Conservation (phyloP, 2,329 filamentous ascomycete species). For the Cytospora schulzeri region DNA sequence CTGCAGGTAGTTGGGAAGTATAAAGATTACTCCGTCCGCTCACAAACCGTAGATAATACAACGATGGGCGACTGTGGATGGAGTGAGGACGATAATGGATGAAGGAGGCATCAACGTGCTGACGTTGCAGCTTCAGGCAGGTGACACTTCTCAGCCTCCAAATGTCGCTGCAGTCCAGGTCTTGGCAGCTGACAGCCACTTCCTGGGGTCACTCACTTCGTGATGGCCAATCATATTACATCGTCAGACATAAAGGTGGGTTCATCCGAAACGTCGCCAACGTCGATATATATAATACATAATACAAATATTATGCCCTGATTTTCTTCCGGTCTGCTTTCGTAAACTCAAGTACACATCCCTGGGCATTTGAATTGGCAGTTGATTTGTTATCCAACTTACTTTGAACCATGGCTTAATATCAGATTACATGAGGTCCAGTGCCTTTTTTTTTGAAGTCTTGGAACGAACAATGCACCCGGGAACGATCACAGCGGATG, state of each 20-base stretch:
- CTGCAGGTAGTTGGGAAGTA: not conserved
- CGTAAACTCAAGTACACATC: not conserved
- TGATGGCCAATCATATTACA: conserved; percentile 18
- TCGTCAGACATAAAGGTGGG: conserved; percentile 4
- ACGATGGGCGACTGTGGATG: not conserved
- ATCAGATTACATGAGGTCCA: not conserved
- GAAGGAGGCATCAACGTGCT: conserved; percentile 19
- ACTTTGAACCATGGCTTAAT: not conserved
- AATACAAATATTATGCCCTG: conserved; percentile 1
- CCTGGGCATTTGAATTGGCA: not conserved
- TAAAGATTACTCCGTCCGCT: too few species aligned
- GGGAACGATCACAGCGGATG: conserved; percentile 15
- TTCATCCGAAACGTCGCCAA: not conserved
- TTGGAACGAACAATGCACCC: not conserved
- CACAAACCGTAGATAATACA: too few species aligned
- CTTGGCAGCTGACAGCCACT: not conserved
- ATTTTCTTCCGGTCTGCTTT: not conserved
- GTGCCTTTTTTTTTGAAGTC: not conserved
- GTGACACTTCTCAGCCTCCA: not conserved
- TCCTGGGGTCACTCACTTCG: not conserved
- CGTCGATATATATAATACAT: not conserved
- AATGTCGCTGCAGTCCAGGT: too few species aligned
- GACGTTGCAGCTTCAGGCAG: conserved; percentile 14
- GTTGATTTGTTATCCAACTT: not conserved
- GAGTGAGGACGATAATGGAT: not conserved